Conservation (phyloP, 75 land plant species). For the Picea sitchensis region DNA sequence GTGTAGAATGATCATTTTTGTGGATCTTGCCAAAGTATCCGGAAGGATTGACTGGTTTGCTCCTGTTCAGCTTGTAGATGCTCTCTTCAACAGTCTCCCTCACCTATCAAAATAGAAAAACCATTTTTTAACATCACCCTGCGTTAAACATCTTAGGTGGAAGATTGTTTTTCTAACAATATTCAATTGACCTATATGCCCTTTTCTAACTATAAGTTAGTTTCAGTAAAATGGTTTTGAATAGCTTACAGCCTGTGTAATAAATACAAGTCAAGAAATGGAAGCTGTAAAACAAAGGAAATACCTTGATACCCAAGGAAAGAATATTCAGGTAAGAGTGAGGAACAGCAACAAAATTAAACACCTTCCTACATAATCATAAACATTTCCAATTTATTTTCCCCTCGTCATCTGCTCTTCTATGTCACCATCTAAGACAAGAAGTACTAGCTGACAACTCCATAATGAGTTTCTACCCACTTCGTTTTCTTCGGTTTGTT, state of each 20-base stretch:
- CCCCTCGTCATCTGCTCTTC: neutral
- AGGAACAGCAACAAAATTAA: neutral
- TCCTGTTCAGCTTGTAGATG: conserved; percentile 69
- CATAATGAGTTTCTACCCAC: neutral
- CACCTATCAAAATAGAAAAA: conserved; percentile 48
- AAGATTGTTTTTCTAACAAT: neutral
- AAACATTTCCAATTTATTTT: neutral
- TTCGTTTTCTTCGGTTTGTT: neutral
- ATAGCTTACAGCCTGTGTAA: neutral
- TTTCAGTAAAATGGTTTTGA: neutral
- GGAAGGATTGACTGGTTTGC: conserved; percentile 26
- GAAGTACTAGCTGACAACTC: neutral
- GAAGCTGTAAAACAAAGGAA: neutral
- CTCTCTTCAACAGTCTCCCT: conserved; percentile 92
- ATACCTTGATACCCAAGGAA: neutral
- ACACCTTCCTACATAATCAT: neutral
- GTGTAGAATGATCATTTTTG: conserved; percentile 47
- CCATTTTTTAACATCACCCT: conserved; percentile 6
- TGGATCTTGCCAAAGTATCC: conserved; percentile 32
- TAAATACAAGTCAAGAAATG: neutral
- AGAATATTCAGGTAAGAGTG: neutral
- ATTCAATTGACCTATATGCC: neutral
- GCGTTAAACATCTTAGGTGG: neutral
- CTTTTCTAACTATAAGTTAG: neutral
- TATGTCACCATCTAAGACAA: too few relatives aligned